These are phyloP conservation scores for Termitomyces sp. DNA, from an alignment of 768 basidiomycete species.

Conservation along the genomic window DNA sequence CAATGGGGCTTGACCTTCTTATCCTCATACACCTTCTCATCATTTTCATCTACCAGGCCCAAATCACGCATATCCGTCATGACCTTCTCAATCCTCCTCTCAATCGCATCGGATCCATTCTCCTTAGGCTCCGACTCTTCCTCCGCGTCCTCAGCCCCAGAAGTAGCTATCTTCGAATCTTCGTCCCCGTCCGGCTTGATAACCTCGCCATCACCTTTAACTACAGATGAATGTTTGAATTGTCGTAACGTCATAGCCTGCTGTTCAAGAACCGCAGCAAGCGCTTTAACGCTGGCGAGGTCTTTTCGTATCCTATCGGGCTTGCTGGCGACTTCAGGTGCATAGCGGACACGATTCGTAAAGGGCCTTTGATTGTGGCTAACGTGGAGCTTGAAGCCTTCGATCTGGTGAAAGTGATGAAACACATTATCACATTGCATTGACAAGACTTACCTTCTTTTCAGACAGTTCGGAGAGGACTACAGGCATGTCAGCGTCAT, in stretches of 20 bases:
- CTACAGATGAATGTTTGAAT: conserved; percentile 24
- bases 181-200: conserved; percentile 8
- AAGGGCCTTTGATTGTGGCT: conserved; percentile 72
- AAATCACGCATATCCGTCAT: conserved; percentile 66
- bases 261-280: conserved; percentile 72
- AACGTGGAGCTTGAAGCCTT: conserved; percentile 91
- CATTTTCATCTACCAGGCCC: conserved; percentile 48
- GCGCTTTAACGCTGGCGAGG: conserved; percentile 63
- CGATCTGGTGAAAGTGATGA: conserved; percentile 53
- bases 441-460: conserved; percentile 58
- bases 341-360: conserved; percentile 68
- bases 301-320: conserved; percentile 81
- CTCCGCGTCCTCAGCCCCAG: conserved; percentile 34
- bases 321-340: conserved; percentile 77
- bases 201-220: conserved; percentile 24
- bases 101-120: conserved; percentile 72
- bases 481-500: conserved; percentile 75
- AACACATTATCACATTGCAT: not conserved
- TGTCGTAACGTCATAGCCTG: conserved; percentile 53
- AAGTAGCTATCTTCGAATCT: conserved; percentile 21
- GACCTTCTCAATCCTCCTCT: conserved; percentile 74
- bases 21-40: conserved; percentile 60
- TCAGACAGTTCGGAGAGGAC: conserved; percentile 74
- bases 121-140: conserved; percentile 55
- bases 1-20: conserved; percentile 52